These are phyloP conservation scores for Lichina pygmaea DNA, from an alignment of 495 filamentous ascomycete species.

Conservation along the genomic window DNA sequence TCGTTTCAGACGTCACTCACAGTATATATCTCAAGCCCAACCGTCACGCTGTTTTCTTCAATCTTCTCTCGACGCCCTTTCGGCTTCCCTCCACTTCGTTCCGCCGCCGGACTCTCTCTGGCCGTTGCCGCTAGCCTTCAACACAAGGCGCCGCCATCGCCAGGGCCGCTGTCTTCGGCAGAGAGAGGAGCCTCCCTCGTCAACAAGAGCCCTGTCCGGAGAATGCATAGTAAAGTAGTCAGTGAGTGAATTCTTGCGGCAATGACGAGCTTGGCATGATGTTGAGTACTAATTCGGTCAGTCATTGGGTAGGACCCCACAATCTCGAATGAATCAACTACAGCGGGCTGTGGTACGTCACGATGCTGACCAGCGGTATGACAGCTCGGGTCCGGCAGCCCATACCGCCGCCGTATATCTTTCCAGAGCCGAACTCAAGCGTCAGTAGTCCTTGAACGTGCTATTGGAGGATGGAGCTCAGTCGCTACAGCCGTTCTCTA, in stretches of 20 bases:
- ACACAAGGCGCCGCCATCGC: conserved; percentile 17
- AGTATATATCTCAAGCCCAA: too few species aligned
- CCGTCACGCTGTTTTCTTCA: conserved; percentile 65
- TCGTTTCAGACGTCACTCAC: too few species aligned
- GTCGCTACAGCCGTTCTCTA: conserved; percentile 48
- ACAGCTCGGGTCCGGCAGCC: conserved; percentile 73
- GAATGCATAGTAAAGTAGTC: conserved; percentile 62
- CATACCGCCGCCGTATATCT: conserved; percentile 95
- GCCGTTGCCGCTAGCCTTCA: conserved; percentile 38
- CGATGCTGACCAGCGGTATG: not conserved
- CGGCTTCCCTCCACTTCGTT: conserved; percentile 27
- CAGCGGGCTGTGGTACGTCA: too few species aligned
- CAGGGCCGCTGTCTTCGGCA: conserved; percentile 3
- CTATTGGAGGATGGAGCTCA: not conserved
- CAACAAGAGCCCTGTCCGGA: conserved; percentile 10
- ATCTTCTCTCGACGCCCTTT: conserved; percentile 32
- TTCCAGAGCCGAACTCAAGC: conserved; percentile 71
- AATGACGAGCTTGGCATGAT: too few species aligned
- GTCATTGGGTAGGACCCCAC: not conserved
- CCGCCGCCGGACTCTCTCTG: conserved; percentile 28
- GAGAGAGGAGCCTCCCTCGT: conserved; percentile 14
- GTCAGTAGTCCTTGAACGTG: conserved; percentile 9
- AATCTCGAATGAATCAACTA: too few species aligned
- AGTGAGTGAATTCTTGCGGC: conserved; percentile 20
- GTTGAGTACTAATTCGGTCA: not conserved